These are phyloP conservation scores for Stagonosporopsis chrysanthemi DNA, from an alignment of 2,329 filamentous ascomycete genomes.

Conservation along the genomic window DNA sequence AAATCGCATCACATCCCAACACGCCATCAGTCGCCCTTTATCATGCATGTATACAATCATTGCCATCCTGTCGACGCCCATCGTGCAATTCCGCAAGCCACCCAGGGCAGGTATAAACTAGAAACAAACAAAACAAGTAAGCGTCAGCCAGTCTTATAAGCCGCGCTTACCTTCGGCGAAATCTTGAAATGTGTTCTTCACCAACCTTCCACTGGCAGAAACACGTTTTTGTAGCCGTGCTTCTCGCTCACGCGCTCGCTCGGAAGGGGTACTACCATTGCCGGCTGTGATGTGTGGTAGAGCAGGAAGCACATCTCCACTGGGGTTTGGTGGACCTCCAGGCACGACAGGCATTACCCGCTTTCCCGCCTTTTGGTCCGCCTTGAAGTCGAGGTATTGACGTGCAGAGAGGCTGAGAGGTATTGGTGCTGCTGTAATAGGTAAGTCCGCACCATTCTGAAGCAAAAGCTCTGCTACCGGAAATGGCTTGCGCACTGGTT, in stretches of 20 bases:
- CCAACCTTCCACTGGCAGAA: conserved; percentile 52
- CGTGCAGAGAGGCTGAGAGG: conserved; percentile 82
- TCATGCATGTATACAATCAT: conserved; percentile 7
- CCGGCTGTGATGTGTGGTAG: conserved; percentile 62
- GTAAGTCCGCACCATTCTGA: conserved; percentile 93
- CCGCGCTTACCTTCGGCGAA: conserved; percentile 46
- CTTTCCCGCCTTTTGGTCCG: conserved; percentile 54
- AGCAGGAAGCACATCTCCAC: conserved; percentile 67
- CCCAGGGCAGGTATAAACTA: conserved; percentile 48
- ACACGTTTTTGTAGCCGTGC: conserved; percentile 50
- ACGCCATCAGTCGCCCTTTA: not conserved
- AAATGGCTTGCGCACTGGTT: conserved; percentile 66
- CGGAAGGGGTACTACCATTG: conserved; percentile 50
- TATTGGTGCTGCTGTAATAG: conserved; percentile 76
- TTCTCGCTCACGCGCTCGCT: conserved; percentile 48
- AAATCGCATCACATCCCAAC: conserved; percentile 7
- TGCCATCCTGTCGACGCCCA: conserved; percentile 42
- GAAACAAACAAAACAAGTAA: conserved; percentile 38
- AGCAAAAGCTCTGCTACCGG: conserved; percentile 88
- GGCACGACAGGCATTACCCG: conserved; percentile 52
- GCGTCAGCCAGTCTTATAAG: conserved; percentile 36
- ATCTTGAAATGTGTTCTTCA: conserved; percentile 43
- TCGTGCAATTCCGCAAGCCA: conserved; percentile 38
- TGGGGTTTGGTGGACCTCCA: conserved; percentile 56
- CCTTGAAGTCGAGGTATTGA: conserved; percentile 82